A percentile compares a stretch with the other conserved stretches of the same genome.
Evolutionary conservation across 768 basidiomycete genomes (phyloP).

Genomic region (Kwoniella botswanensis): DNA sequence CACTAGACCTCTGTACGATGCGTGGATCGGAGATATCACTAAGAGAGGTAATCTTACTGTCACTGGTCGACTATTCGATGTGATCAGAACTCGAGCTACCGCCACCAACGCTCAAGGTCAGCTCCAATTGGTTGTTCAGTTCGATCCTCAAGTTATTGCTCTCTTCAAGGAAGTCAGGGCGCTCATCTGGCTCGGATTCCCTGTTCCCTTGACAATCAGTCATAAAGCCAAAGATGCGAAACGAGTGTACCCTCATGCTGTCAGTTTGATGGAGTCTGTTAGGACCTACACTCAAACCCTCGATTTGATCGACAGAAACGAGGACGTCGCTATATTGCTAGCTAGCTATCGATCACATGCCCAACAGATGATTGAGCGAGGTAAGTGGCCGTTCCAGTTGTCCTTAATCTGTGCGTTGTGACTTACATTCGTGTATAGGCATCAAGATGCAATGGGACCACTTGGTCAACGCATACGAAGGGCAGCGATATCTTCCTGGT

Average conservation of each 20-base stretch:
- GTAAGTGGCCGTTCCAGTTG: constrained; percentile 60
- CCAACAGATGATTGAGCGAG: constrained; percentile 89
- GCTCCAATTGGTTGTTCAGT: constrained; percentile 83
- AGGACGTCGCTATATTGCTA: constrained; percentile 89
- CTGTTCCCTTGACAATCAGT: constrained; percentile 89
- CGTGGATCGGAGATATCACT: constrained; percentile 95
- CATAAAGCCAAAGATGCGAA: constrained; percentile 99
- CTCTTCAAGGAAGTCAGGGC: constrained; percentile 98
- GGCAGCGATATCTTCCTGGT: constrained; percentile 70
- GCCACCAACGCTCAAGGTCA: constrained; percentile 61
- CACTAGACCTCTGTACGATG: constrained; percentile 89
- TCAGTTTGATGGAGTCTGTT: constrained; percentile 92
- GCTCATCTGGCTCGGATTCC: constrained; percentile 91
- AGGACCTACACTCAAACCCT: constrained; percentile 94
- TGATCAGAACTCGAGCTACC: constrained; percentile 60
- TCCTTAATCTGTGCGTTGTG: not conserved
- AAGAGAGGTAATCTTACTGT: constrained; percentile 67
- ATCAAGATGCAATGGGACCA: constrained; percentile 97
- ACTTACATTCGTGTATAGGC: constrained; percentile 62
- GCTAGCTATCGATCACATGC: constrained; percentile 92
- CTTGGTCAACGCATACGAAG: constrained; percentile 92
- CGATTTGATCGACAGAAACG: constrained; percentile 85
- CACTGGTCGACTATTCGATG: constrained; percentile 89
- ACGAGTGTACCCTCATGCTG: constrained; percentile 96
- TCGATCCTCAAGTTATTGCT: constrained; percentile 91